Conservation (phyloP, 805 yeast genomes). For the Dipodascopsis uninucleata region DNA sequence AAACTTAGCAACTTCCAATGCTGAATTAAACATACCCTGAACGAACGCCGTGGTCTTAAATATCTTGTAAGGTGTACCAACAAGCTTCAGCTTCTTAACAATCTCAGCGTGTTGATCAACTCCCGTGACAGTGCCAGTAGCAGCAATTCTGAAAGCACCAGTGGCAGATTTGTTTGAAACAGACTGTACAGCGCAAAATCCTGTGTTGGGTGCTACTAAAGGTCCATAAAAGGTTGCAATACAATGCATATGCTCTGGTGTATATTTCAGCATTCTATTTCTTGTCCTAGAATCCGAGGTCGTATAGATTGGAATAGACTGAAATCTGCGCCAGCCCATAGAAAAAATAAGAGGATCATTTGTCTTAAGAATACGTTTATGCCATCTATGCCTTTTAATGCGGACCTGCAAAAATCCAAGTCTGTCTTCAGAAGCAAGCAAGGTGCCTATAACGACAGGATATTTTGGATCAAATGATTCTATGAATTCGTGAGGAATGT, state of each 20-base stretch:
- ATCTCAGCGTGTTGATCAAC: slow-evolving; percentile 84
- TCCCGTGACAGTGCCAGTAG: slow-evolving; percentile 94
- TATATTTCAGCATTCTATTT: slow-evolving; percentile 94
- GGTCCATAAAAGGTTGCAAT: slow-evolving; percentile 97
- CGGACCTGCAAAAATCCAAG: slow-evolving; percentile 91
- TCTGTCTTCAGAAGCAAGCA: slow-evolving; percentile 83
- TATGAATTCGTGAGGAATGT: slow-evolving; percentile 83
- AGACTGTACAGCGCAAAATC: slow-evolving; percentile 90
- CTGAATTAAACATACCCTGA: slow-evolving; percentile 90
- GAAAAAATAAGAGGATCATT: slow-evolving; percentile 93
- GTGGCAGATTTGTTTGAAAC: slow-evolving; percentile 81
- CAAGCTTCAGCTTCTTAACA: slow-evolving; percentile 90
- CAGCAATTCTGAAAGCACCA: slow-evolving; percentile 89
- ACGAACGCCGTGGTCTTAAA: slow-evolving; percentile 95
- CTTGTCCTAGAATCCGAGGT: slow-evolving; percentile 97
- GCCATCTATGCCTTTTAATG: slow-evolving; percentile 98
- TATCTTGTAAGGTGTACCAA: slow-evolving; percentile 90
- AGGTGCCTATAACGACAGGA: slow-evolving; percentile 88
- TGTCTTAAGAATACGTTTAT: slow-evolving; percentile 87
- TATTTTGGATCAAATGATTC: slow-evolving; percentile 79
- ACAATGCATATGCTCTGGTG: slow-evolving; percentile 97
- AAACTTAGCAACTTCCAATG: slow-evolving; percentile 93
- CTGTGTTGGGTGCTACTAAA: slow-evolving; percentile 92
- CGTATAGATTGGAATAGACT: slow-evolving; percentile 90
- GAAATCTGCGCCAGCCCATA: slow-evolving; percentile 98